Percentiles rank a stretch among this genome's conserved stretches.
Conservation (phyloP, 352 stramenopile species). For the Globisporangium perplexum region DNA sequence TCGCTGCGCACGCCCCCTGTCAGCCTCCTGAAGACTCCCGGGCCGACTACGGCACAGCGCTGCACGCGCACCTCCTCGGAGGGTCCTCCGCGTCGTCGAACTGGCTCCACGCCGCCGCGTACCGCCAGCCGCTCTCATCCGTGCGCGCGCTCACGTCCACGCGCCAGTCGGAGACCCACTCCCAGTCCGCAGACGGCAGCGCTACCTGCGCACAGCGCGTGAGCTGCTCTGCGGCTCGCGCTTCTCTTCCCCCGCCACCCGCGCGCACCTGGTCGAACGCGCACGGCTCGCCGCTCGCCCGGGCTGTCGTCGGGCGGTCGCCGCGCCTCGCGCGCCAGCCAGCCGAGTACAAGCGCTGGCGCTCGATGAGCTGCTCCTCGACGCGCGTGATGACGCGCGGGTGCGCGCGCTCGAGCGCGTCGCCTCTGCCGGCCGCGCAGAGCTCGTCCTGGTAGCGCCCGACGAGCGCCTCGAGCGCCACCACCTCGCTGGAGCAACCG, state of each 20-base stretch:
- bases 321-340: constrained; percentile 18
- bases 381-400: constrained; percentile 17
- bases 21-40: too few relatives aligned
- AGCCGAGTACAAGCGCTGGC: constrained; percentile 33
- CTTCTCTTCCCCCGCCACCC: background rate
- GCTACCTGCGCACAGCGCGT: constrained; percentile 20
- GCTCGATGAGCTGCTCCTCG: constrained; percentile 52
- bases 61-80: constrained; percentile 7
- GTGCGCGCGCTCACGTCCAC: constrained; percentile 37
- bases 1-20: constrained; percentile 19
- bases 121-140: constrained; percentile 51
- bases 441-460: constrained; percentile 59
- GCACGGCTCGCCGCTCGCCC: constrained; percentile 22
- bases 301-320: constrained; percentile 20
- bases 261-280: constrained; percentile 36
- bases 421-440: background rate
- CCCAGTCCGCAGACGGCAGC: constrained; percentile 48
- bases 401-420: background rate
- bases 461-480: constrained; percentile 51
- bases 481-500: constrained; percentile 38
- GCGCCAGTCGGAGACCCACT: constrained; percentile 53
- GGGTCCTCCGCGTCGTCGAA: constrained; percentile 14
- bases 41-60: background rate
- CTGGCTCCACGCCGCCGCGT: constrained; percentile 32
- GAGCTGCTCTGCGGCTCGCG: background rate